These are phyloP conservation scores for Fraxinus xanthoxyloides DNA, from an alignment of 305 asterid genomes.

Conservation along the genomic window DNA sequence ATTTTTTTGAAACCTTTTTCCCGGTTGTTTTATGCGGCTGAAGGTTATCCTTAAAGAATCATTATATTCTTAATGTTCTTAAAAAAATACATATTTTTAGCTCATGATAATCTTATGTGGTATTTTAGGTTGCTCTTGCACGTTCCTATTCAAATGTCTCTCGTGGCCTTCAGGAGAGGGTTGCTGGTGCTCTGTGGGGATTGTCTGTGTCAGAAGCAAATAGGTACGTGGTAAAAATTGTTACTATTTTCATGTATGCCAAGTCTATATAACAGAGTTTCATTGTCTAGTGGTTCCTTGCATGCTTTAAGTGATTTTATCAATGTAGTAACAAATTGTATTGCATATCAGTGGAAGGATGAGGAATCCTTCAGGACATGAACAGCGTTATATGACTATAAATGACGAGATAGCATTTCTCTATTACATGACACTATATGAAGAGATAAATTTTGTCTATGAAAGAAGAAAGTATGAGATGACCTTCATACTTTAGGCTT, in stretches of 20 bases:
- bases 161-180: constrained; percentile 95
- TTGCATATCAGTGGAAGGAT: background rate
- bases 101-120: constrained; percentile 15
- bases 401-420: background rate
- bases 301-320: background rate
- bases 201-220: constrained; percentile 94
- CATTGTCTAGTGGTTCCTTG: background rate
- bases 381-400: background rate
- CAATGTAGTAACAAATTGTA: background rate
- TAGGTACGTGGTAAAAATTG: constrained; percentile 42
- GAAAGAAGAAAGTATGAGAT: background rate
- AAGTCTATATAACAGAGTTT: background rate
- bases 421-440: background rate
- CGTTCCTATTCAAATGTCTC: constrained; percentile 72
- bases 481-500: background rate
- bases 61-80: background rate
- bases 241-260: background rate
- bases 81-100: background rate
- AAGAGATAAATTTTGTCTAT: background rate
- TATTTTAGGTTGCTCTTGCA: constrained; percentile 74
- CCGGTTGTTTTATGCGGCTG: background rate
- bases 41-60: constrained; percentile 2
- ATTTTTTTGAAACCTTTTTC: background rate
- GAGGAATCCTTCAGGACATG: background rate
- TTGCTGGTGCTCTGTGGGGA: constrained; percentile 99